Percentiles rank a stretch among this genome's conserved stretches.
Evolutionary conservation across 2,329 filamentous ascomycete species (phyloP).

Genomic region (Elsinoe fawcettii): DNA sequence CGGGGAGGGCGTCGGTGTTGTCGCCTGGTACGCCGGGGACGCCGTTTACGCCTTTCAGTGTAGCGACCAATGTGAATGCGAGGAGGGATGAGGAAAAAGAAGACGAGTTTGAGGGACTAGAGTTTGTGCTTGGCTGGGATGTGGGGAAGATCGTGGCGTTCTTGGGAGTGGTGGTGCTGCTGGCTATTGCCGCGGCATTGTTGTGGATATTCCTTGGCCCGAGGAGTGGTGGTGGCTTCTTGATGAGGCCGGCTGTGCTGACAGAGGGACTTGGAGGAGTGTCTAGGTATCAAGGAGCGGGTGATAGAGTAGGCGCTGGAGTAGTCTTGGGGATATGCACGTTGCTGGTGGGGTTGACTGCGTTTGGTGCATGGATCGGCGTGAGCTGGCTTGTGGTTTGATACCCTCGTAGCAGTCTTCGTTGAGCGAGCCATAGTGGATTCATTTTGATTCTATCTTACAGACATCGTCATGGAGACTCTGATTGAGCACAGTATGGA

Average conservation of each 20-base stretch:
- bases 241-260: not conserved
- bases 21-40: not conserved
- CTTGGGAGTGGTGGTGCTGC: conserved; percentile 24
- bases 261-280: conserved; percentile 17
- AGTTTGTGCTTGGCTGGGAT: conserved; percentile 32
- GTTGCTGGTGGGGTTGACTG: conserved; percentile 29
- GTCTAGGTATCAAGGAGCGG: conserved; percentile 25
- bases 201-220: conserved; percentile 33
- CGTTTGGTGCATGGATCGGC: conserved; percentile 30
- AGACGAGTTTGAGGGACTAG: conserved; percentile 27
- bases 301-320: conserved; percentile 30
- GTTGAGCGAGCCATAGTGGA: not conserved
- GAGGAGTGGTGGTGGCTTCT: conserved; percentile 16
- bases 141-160: conserved; percentile 25
- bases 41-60: not conserved
- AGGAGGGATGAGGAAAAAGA: not conserved
- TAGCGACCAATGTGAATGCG: not conserved
- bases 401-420: not conserved
- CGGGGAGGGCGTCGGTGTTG: not conserved
- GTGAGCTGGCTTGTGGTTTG: conserved; percentile 33
- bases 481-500: too few relatives aligned
- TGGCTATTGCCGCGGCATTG: conserved; percentile 26
- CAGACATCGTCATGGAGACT: not conserved
- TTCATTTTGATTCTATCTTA: not conserved
- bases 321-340: conserved; percentile 30